Base-by-base conservation (phyloP, 495 filamentous ascomycete genomes). In the Aspergillus coremiiformis region DNA sequence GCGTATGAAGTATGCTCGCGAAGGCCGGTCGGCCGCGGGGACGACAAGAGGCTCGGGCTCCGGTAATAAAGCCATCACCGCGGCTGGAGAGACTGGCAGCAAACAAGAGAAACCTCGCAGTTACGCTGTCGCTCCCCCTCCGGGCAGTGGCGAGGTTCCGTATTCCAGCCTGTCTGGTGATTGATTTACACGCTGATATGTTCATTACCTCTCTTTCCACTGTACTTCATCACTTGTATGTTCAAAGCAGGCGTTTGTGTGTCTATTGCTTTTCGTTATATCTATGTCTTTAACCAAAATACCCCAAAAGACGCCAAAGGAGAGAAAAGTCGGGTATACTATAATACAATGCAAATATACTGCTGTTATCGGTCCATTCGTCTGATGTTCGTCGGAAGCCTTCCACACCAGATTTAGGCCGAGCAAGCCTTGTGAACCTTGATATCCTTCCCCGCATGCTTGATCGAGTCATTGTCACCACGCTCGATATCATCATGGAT, bases 401-500 rank as follows among this genome's bases (percentile, higher is more conserved):
- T 10, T 5, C 11, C 17, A 3, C 1, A 1, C 6, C 5, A 9
- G 4, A 7, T 30, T 62, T 55, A 71, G 47, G 67, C 67, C 5
- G 71, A 73, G 52, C 72, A 74, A 17, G 73, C 56, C 62, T 75
- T 72, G 47, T 74, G 69, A 41, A 76, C 58, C 64, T 74, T 76
- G 30, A 75, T 68, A 14, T 65, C 53, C 61, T 71, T 64, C 22
- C 61, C 68, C 1, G 66, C 73, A 49, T 81, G 61, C 67, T 89
- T 90, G 58, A 94, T 80, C 6, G 83, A 86, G 49, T 94, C 87
- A 60, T 98, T 98, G 72, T 96, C 88, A 24, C 91, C 90, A 29
- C 88, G 77, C 68, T 97, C 93, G 39, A 87, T 98, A 49, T 91
- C 74, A 44, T 94, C 80, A 66, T 96, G 93, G 60, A 98, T 95